Conservation (phyloP, 768 basidiomycete species). For the Jaapia argillacea region DNA sequence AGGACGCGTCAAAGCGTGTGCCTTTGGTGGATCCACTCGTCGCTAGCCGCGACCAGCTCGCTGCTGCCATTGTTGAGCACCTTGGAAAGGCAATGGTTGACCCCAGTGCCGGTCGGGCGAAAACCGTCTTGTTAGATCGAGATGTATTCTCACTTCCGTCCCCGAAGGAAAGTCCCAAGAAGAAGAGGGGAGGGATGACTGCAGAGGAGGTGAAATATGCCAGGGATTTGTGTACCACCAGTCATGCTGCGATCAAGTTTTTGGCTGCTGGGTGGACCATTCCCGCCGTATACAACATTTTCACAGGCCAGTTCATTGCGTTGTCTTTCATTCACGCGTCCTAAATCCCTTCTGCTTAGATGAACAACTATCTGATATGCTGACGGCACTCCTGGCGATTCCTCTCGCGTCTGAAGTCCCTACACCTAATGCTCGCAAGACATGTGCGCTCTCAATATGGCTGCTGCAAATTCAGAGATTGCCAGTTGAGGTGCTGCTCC, state of each 20-base stretch:
- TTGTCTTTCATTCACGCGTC: conserved; percentile 1
- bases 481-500: conserved; percentile 47
- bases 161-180: conserved; percentile 57
- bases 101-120: conserved; percentile 12
- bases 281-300: conserved; percentile 48
- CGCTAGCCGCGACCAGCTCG: conserved; percentile 39
- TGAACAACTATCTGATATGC: conserved; percentile 43
- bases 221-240: conserved; percentile 66
- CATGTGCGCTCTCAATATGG: conserved; percentile 70
- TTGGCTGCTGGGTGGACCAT: conserved; percentile 51
- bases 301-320: conserved; percentile 39
- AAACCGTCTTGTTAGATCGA: conserved; percentile 2
- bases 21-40: conserved; percentile 66
- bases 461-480: conserved; percentile 64
- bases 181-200: conserved; percentile 60
- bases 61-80: conserved; percentile 56
- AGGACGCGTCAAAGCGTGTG: conserved; percentile 53
- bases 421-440: conserved; percentile 81
- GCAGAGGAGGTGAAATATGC: conserved; percentile 74
- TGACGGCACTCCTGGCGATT: conserved; percentile 60
- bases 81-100: conserved; percentile 57
- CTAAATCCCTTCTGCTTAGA: conserved; percentile 28
- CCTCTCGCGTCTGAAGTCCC: conserved; percentile 61
- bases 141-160: conserved; percentile 40
- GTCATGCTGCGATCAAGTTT: conserved; percentile 60